phyloP scores from a whole-genome alignment of 805 yeast genomes.

The Priceomyces fermenticarens region DNA sequence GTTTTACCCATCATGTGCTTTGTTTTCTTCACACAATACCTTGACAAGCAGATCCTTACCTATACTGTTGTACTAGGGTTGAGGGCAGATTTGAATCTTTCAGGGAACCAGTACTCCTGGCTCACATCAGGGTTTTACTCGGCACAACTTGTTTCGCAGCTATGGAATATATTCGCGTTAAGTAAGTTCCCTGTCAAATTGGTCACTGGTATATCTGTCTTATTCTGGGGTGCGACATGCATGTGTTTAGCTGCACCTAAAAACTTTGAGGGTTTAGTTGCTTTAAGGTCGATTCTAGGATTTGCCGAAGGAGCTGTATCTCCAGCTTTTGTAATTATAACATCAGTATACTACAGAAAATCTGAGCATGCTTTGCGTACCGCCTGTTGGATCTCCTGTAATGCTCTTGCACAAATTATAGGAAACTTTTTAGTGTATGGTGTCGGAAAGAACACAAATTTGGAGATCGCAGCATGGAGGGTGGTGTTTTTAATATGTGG shows the following conservation, averaged over 20 bases:
- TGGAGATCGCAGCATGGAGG: constrained; percentile 5
- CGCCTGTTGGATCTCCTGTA: constrained; percentile 4
- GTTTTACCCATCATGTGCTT: constrained; percentile 9
- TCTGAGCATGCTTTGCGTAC: constrained; percentile 4
- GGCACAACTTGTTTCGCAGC: constrained; percentile 60
- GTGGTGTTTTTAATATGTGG: constrained; percentile 15
- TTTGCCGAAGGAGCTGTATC: constrained; percentile 9
- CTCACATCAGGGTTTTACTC: constrained; percentile 42
- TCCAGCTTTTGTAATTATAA: constrained; percentile 15
- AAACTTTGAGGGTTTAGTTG: constrained; percentile 10
- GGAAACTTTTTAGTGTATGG: constrained; percentile 8
- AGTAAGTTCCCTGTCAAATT: constrained; percentile 48
- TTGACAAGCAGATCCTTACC: constrained; percentile 4
- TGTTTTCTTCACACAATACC: constrained; percentile 12
- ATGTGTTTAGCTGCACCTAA: constrained; percentile 6
- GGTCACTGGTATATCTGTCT: constrained; percentile 2
- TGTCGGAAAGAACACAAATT: constrained; percentile 4
- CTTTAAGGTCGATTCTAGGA: constrained; percentile 7
- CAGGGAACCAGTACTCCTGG: constrained; percentile 35
- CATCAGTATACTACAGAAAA: constrained; percentile 16
- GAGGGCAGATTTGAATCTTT: constrained; percentile 5
- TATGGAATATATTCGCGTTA: constrained; percentile 42
- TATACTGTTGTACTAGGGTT: constrained; percentile 4
- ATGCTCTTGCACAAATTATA: constrained; percentile 5
- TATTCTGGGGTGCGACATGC: constrained; percentile 4